A percentile compares a stretch with the other conserved stretches of the same genome.
These are phyloP conservation scores for Colletotrichum lupini DNA, from an alignment of 2,329 filamentous ascomycete species.

Conservation along the genomic window DNA sequence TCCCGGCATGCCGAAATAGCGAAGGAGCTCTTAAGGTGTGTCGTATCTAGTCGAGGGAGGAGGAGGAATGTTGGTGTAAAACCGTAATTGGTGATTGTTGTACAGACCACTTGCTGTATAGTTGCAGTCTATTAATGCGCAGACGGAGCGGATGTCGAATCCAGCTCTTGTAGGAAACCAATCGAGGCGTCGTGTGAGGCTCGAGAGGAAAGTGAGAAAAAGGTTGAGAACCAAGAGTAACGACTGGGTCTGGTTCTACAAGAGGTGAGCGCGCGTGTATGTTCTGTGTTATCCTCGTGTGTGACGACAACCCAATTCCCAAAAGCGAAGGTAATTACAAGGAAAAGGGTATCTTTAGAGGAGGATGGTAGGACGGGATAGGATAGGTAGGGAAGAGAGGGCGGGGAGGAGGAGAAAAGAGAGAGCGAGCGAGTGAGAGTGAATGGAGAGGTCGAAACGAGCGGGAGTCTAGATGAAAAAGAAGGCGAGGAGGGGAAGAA, in stretches of 20 bases:
- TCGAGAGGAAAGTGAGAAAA: background rate
- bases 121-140: constrained; percentile 23
- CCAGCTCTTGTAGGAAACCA: constrained; percentile 16
- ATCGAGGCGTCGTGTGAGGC: constrained; percentile 5
- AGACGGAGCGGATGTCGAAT: constrained; percentile 30
- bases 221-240: constrained; percentile 15
- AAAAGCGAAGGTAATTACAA: constrained; percentile 31
- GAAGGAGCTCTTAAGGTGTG: background rate
- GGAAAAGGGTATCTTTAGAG: constrained; percentile 31
- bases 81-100: background rate
- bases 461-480: constrained; percentile 32
- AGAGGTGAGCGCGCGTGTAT: background rate
- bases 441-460: constrained; percentile 21
- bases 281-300: constrained; percentile 4
- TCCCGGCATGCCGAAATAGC: constrained; percentile 37
- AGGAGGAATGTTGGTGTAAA: constrained; percentile 11
- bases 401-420: constrained; percentile 16
- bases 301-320: constrained; percentile 25
- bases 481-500: constrained; percentile 34
- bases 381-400: constrained; percentile 15
- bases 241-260: constrained; percentile 21
- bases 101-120: constrained; percentile 7
- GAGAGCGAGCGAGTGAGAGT: constrained; percentile 7
- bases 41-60: constrained; percentile 20
- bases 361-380: constrained; percentile 10